Evolutionary conservation across 23 red algal genomes (phyloP), one percentile per base, ranked within the genome.

Genomic region (Chondrus crispus): DNA sequence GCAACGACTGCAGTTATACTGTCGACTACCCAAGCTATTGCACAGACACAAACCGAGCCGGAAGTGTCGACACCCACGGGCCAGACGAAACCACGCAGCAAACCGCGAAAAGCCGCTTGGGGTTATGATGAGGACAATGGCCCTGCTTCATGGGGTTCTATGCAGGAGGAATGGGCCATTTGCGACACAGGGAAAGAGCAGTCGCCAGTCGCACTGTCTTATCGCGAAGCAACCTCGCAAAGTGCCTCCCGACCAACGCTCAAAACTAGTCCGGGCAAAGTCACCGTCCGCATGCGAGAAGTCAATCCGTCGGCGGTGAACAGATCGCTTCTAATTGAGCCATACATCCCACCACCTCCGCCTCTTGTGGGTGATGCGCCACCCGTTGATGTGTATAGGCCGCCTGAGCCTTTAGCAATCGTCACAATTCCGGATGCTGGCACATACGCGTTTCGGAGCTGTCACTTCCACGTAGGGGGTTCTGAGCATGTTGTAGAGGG

Each of bases 281-380:
- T 83, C 33, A 44, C 68, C 39, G 1, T 66, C 50, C 76, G 77
- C 9, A 35, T 82, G 35, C 76, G 79, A 47, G 73, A 55, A n/a
- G 24, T 82, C 28, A 24, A 41, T 20, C 89, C 89, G 48, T 50
- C 53, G 36, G 75, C 89, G 36, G 76, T 68, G 24, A 47, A 92
- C 35, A 71, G 48, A 6, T 75, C 58, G 16, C 48, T 94, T 49
- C 48, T 53, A 43, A 36, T 87, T 32, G 83, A 94, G n/a, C 68
- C 71, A 20, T 94, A 94, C 41, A 53, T 87, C 20, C 83, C 84
- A 32, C 85, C 77, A 35, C 85, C 93, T 8, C 85, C 85, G 20
- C 93, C 93, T 14, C 29, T 90, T 82, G 85, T 90, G 41, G 93
- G 85, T 18, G 92, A 94, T 73, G 92, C 75, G 10, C 92, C 92